These are phyloP conservation scores for Pythium pyrilobum DNA, from an alignment of 352 stramenopile species.

Conservation along the genomic window DNA sequence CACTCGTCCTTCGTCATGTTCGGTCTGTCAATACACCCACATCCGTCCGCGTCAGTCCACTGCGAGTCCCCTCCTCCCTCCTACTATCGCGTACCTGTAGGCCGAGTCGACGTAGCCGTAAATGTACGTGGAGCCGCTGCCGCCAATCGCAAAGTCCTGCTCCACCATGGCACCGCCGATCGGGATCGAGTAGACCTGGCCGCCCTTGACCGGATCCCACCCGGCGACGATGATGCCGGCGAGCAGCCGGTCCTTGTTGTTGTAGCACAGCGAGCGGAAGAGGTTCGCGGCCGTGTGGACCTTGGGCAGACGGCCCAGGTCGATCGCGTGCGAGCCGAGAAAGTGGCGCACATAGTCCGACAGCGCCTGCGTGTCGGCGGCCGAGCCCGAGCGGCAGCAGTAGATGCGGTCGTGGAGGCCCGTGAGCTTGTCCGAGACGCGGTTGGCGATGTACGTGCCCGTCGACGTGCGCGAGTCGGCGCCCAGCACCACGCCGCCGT, in stretches of 20 bases:
- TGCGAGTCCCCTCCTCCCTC: not conserved
- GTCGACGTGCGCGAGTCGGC: conserved; percentile 94
- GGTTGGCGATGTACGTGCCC: conserved; percentile 97
- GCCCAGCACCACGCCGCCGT: conserved; percentile 95
- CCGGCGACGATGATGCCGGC: conserved; percentile 97
- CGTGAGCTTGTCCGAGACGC: conserved; percentile 98
- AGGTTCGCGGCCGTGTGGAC: conserved; percentile 98
- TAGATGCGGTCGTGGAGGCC: conserved; percentile 96
- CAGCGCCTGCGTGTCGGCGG: conserved; percentile 96
- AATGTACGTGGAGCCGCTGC: conserved; percentile 97
- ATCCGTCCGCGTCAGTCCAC: not conserved
- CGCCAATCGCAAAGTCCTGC: conserved; percentile 96
- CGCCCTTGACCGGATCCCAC: conserved; percentile 95
- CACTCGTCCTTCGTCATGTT: conserved; percentile 98
- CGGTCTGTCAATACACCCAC: conserved; percentile 27
- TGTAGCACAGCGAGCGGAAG: conserved; percentile 95
- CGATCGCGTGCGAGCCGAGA: conserved; percentile 63
- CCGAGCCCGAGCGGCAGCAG: conserved; percentile 95
- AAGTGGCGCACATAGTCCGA: conserved; percentile 84
- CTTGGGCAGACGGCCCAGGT: conserved; percentile 88
- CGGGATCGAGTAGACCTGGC: conserved; percentile 95
- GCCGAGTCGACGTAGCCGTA: conserved; percentile 95
- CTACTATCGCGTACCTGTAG: conserved; percentile 55
- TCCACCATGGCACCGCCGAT: conserved; percentile 95
- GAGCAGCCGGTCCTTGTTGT: conserved; percentile 96